Conservation (phyloP, 2,329 filamentous ascomycete genomes). For the Pseudogymnoascus sp. region DNA sequence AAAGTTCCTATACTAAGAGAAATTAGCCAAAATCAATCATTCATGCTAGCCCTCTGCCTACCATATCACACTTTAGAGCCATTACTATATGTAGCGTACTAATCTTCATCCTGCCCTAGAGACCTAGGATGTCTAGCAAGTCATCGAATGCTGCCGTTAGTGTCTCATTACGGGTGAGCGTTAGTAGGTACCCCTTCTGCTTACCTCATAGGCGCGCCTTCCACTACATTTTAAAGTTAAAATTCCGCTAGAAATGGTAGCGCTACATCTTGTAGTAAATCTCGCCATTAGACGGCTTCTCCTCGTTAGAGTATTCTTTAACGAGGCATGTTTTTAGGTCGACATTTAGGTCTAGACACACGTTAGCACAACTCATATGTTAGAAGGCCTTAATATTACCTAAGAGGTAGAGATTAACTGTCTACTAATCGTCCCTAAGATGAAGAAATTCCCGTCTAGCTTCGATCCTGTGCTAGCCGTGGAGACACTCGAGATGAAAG, state of each 20-base stretch:
- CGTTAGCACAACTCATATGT: background rate
- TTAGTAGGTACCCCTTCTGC: background rate
- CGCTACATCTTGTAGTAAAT: conserved; percentile 27
- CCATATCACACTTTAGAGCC: conserved; percentile 11
- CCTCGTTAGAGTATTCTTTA: conserved; percentile 27
- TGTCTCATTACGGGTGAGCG: background rate
- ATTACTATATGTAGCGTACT: conserved; percentile 13
- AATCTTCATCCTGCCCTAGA: conserved; percentile 14
- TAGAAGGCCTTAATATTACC: background rate
- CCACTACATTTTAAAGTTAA: conserved; percentile 14
- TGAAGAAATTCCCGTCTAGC: conserved; percentile 14
- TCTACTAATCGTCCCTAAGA: conserved; percentile 12
- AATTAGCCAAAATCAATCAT: background rate
- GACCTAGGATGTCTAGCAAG: conserved; percentile 13
- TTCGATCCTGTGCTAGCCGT: conserved; percentile 13
- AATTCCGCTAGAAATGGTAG: conserved; percentile 17
- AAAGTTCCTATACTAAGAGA: background rate
- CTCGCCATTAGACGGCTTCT: conserved; percentile 22
- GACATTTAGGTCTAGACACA: conserved; percentile 19
- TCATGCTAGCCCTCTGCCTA: background rate
- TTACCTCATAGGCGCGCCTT: conserved; percentile 11
- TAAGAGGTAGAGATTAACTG: conserved; percentile 12
- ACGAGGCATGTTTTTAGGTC: conserved; percentile 21
- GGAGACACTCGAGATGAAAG: conserved; percentile 2
- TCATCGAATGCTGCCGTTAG: conserved; percentile 12